Evolutionary conservation across 805 yeast species (phyloP).

Genomic region (Candida hispaniensis): DNA sequence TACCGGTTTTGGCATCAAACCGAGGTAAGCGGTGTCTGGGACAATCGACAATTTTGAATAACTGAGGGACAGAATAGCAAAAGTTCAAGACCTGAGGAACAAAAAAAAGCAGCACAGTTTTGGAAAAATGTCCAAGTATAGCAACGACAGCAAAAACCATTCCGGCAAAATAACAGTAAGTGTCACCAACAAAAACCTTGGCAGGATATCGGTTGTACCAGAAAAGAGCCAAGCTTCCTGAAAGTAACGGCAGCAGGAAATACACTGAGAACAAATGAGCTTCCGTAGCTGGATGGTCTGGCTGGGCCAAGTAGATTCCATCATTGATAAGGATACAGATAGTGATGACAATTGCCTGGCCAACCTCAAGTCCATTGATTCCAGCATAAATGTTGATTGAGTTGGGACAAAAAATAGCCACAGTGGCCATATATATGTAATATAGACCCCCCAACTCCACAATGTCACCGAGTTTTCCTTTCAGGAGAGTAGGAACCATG

Average conservation of each 20-base stretch:
- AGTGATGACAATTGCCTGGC: slow-evolving; percentile 77
- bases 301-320: slow-evolving; percentile 43
- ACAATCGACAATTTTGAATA: slow-evolving; percentile 77
- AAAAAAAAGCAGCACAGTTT: slow-evolving; percentile 76
- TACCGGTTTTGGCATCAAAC: slow-evolving; percentile 55
- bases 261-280: slow-evolving; percentile 76
- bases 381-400: slow-evolving; percentile 95
- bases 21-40: slow-evolving; percentile 92
- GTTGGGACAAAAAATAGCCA: slow-evolving; percentile 90
- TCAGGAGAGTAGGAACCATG: slow-evolving; percentile 63
- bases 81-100: slow-evolving; percentile 89
- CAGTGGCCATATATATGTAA: slow-evolving; percentile 81
- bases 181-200: slow-evolving; percentile 90
- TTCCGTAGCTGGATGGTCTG: slow-evolving; percentile 51
- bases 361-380: slow-evolving; percentile 91
- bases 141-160: slow-evolving; percentile 98
- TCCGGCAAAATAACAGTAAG: slow-evolving; percentile 95
- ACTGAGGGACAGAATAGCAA: slow-evolving; percentile 82
- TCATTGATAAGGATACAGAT: slow-evolving; percentile 67
- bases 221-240: slow-evolving; percentile 67
- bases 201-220: slow-evolving; percentile 88
- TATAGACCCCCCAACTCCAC: slow-evolving; percentile 72
- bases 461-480: slow-evolving; percentile 26
- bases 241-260: slow-evolving; percentile 74
- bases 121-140: slow-evolving; percentile 90